Conservation (phyloP, 345 rosid genomes). For the Ailanthus altissimus region DNA sequence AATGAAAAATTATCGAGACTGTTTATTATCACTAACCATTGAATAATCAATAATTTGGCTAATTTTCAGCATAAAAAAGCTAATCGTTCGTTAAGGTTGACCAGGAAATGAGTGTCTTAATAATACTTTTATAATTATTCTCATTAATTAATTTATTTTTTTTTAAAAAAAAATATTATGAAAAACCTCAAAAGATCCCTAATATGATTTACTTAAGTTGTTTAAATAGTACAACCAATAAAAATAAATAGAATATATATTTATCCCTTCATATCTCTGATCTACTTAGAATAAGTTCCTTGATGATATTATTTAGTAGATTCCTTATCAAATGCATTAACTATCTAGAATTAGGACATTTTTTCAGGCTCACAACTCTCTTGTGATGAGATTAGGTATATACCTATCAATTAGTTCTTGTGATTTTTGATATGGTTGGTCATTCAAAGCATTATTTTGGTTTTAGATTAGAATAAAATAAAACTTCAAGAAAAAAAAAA, state of each 20-base stretch:
- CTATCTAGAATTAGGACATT: background rate
- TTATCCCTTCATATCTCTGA: background rate
- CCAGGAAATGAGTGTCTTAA: background rate
- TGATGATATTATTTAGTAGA: slow-evolving; percentile 4
- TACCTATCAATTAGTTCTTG: background rate
- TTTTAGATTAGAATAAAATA: background rate
- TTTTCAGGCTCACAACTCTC: background rate
- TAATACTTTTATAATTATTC: too few relatives aligned
- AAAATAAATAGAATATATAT: background rate
- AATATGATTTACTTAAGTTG: background rate
- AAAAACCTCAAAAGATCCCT: background rate
- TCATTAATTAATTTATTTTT: too few relatives aligned
- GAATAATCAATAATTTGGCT: background rate
- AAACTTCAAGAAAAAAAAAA: too few relatives aligned
- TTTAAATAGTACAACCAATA: background rate
- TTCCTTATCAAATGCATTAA: background rate
- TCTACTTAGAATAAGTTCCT: slow-evolving; percentile 6
- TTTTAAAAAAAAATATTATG: too few relatives aligned
- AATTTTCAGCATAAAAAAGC: too few relatives aligned
- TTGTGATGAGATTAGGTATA: slow-evolving; percentile 12
- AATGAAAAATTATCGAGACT: background rate
- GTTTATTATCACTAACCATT: background rate
- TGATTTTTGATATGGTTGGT: slow-evolving; percentile 12
- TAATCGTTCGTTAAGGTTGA: background rate
- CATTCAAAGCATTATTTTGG: background rate